Base-by-base conservation (phyloP, 345 rosid genomes). In the Eucalyptus curtisii region DNA sequence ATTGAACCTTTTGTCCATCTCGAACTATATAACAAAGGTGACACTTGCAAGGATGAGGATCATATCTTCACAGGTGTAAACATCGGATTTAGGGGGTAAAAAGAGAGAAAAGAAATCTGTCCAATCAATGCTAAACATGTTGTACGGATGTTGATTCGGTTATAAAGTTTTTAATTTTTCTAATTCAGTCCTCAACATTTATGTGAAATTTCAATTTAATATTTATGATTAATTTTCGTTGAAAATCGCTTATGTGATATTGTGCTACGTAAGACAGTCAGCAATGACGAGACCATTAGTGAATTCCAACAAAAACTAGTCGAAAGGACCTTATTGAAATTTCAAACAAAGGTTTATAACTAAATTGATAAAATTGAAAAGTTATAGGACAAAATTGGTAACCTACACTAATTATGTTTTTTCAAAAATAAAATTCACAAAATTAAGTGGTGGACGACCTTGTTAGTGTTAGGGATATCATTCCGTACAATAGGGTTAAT, bases 131-230 rank as follows among this genome's bases (percentile, higher is more conserved):
- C 47, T 20, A 71, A 71, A 71, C 22, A 2, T 10, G 19, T 37
- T 10, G 27, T 3, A 10, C 1, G 0, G 4, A 37, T 20, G 2
- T 20, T 3, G 24, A 76, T 76, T 76, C 3, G 13, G 4, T 40
- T 4, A 6, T 20, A 20, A 76, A 37, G 1, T 37, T 20, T 76
- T 6, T 7, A 10, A 10, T 40, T 76, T 20, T 76, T 7, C 13
- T 22, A 40, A 76, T 37, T 76, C 4, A 20, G 4, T 76, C 14
- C 2, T 37, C 12, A 37, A 20, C 4, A 37, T 40, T 76, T 37
- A 12, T 6, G 45, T 6, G 25, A 76, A 76, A 76, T 76, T 76
- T 4, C 25, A 10, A 76, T 19, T 6, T 37, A 37, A 17, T 37
- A 6, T 10, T 40, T 37, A 6, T 3, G 3, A 11, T 6, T 3